Evolutionary conservation across 2,329 filamentous ascomycete genomes (phyloP).

Genomic region (Pseudogymnoascus sp.): DNA sequence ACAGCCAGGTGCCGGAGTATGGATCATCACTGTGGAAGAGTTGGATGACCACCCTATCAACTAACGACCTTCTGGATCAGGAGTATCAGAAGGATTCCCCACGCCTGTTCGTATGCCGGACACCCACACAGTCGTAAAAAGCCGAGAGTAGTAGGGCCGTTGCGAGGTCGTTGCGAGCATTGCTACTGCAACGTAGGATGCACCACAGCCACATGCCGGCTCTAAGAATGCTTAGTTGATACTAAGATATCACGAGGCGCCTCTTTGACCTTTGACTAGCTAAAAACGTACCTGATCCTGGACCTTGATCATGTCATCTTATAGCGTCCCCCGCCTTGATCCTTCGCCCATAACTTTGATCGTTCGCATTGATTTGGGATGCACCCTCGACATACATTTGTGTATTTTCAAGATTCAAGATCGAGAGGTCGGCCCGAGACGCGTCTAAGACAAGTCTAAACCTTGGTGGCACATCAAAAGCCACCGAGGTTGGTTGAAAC

Average conservation of each 20-base stretch:
- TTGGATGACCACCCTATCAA: slow-evolving; percentile 1
- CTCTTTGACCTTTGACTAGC: background rate
- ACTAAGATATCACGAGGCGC: background rate
- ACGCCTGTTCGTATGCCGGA: background rate
- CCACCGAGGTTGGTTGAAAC: background rate
- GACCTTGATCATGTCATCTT: background rate
- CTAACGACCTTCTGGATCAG: background rate
- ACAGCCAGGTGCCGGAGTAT: background rate
- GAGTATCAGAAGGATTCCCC: background rate
- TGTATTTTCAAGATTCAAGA: background rate
- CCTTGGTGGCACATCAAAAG: background rate
- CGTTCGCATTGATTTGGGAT: background rate
- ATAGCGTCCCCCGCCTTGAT: background rate
- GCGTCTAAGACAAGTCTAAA: background rate
- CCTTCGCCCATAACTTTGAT: background rate
- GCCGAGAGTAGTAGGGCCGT: background rate
- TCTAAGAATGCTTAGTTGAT: background rate
- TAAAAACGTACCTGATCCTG: background rate
- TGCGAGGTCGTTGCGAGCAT: background rate
- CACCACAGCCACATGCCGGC: background rate
- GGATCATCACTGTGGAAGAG: background rate
- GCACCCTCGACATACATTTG: background rate
- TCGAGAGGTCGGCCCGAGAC: background rate
- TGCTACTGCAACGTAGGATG: background rate
- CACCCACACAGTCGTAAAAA: background rate